Base-by-base conservation (phyloP, 345 rosid species). In the Salix suchowensis region DNA sequence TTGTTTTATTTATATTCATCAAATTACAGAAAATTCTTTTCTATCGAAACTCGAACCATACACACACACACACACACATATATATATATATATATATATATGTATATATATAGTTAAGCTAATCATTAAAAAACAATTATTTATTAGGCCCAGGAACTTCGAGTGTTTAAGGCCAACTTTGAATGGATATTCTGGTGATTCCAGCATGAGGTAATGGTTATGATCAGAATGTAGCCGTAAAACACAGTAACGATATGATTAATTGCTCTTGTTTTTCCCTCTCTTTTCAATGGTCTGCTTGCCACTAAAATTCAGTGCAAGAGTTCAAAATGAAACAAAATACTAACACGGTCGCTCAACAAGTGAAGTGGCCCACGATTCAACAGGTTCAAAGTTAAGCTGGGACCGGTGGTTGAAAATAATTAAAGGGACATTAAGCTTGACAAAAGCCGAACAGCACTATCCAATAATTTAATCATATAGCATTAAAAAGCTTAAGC, bases 341-440 rank as follows among this genome's bases (percentile, higher is more conserved):
- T 50, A 50, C 55, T 18, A 6, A 6, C 23, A 52, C 19, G 9
- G 19, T 50, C 5, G 21, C 28, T 54, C 42, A 54, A 7, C 42
- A 34, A 24, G 50, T 5, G 10, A 10, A 46, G 40, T 24, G 69
- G 62, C 6, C 68, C 70, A 74, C 70, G 42, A 64, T 30, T 44
- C 32, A 42, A 74, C 28, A 62, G 1, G 40, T 74, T 68, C 69
- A 74, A 46, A n/a, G 60, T 4, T 11, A 64, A 46, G 60, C 13
- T 18, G 55, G 15, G 10, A 60, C 7, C 28, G 4, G 55, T 16
- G 10, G 66, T 42, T 62, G 62, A 42, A 61, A 60, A 60, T 58
- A 72, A 72, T 71, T 12, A 55, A 58, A 58, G 62, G 62, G 28
- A 13, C 26, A 70, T 70, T 48, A 48, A 70, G 61, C 42, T 70